Conservation (phyloP, 768 basidiomycete species). For the Chiua virens region DNA sequence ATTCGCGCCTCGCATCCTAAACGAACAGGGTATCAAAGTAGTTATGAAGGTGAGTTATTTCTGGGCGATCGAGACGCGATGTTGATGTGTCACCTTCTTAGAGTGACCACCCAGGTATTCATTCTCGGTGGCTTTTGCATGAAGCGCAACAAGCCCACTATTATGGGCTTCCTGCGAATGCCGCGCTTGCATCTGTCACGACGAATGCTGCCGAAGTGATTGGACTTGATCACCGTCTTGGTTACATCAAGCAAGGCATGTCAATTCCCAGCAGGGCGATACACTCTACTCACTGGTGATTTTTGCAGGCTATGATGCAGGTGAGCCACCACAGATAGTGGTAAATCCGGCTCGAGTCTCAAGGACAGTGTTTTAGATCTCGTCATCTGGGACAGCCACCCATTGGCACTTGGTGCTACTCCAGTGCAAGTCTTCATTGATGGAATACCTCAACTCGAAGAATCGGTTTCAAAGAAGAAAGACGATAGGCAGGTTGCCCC, state of each 20-base stretch:
- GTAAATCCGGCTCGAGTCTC: background rate
- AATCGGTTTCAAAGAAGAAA: slow-evolving; percentile 45
- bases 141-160: slow-evolving; percentile 86
- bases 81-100: slow-evolving; percentile 22
- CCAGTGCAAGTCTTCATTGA: slow-evolving; percentile 83
- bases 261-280: background rate
- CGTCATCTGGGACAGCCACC: slow-evolving; percentile 74
- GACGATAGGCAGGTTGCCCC: slow-evolving; percentile 51
- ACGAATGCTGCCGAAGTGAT: slow-evolving; percentile 68
- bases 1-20: slow-evolving; percentile 54
- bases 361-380: slow-evolving; percentile 36
- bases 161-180: slow-evolving; percentile 69
- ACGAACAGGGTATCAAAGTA: slow-evolving; percentile 49
- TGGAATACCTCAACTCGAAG: slow-evolving; percentile 63
- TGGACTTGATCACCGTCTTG: slow-evolving; percentile 81
- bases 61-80: background rate
- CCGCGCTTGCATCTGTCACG: slow-evolving; percentile 75
- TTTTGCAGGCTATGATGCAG: slow-evolving; percentile 65
- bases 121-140: slow-evolving; percentile 75
- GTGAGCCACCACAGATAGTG: slow-evolving; percentile 12
- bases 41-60: slow-evolving; percentile 45
- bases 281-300: background rate
- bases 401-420: slow-evolving; percentile 74
- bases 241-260: slow-evolving; percentile 63
- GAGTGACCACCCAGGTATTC: slow-evolving; percentile 66